These are phyloP conservation scores for Candida pseudoglaebosa DNA, from an alignment of 805 yeast species.

Conservation along the genomic window DNA sequence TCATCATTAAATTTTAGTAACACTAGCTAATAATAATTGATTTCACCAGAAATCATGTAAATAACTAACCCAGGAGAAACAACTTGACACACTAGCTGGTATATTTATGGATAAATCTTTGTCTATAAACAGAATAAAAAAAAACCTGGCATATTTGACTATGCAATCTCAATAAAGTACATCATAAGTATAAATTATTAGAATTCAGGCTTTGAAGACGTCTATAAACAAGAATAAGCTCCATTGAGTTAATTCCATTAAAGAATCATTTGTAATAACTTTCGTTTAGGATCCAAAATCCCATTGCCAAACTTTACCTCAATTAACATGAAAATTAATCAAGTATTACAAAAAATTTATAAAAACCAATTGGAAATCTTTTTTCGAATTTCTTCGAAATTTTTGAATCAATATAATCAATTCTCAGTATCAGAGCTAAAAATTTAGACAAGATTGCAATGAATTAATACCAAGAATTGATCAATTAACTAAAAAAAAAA, in stretches of 20 bases:
- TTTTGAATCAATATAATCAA: background rate
- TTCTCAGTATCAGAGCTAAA: conserved; percentile 15
- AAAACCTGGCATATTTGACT: conserved; percentile 70
- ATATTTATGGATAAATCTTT: no score
- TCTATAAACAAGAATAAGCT: conserved; percentile 78
- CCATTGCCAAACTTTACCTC: conserved; percentile 54
- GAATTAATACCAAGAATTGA: conserved; percentile 12
- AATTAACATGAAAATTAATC: conserved; percentile 6
- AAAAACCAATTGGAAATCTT: background rate
- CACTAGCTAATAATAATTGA: conserved; percentile 18
- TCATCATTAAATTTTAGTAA: conserved; percentile 50
- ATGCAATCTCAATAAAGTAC: conserved; percentile 29
- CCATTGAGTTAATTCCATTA: conserved; percentile 71
- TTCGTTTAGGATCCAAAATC: conserved; percentile 56
- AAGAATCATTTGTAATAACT: conserved; percentile 66
- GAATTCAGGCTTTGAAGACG: conserved; percentile 34
- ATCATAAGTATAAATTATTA: conserved; percentile 20
- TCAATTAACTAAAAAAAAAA: background rate
- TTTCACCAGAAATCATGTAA: conserved; percentile 18
- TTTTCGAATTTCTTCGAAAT: background rate
- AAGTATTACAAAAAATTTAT: conserved; percentile 6
- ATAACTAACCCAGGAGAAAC: no score
- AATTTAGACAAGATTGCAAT: conserved; percentile 16
- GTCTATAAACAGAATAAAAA: no score
- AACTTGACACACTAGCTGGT: no score